Conservation (phyloP, 495 filamentous ascomycete genomes). For the Talaromyces thailandensis region DNA sequence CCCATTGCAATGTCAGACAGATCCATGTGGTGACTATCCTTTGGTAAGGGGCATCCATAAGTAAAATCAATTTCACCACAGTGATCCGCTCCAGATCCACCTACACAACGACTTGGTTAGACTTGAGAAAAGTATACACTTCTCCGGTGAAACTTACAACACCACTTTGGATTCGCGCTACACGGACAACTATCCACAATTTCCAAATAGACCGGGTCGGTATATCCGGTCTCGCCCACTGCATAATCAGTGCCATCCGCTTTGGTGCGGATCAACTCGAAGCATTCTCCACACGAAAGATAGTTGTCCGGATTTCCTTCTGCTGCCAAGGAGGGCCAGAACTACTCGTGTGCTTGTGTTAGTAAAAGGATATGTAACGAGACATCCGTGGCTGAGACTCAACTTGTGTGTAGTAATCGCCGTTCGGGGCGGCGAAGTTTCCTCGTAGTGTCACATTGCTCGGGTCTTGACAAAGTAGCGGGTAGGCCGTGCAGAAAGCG, state of each 20-base stretch:
- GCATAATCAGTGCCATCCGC: neutral
- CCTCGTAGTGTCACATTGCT: neutral
- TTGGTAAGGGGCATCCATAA: neutral
- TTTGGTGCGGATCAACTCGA: neutral
- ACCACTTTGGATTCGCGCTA: neutral
- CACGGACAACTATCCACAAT: slow-evolving; percentile 1
- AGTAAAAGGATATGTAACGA: neutral
- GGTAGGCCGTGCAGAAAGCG: slow-evolving; percentile 1
- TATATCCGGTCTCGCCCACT: neutral
- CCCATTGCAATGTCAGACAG: neutral
- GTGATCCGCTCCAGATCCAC: neutral
- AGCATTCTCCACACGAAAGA: slow-evolving; percentile 1
- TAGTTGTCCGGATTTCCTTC: neutral
- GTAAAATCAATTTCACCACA: neutral
- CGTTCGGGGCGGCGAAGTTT: neutral
- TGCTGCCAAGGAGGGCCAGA: neutral
- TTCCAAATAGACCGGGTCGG: neutral
- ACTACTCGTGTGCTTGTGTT: neutral
- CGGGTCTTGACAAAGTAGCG: neutral
- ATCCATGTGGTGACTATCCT: neutral
- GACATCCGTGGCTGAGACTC: neutral
- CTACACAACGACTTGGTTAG: neutral
- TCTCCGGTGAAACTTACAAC: neutral
- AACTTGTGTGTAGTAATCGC: slow-evolving; percentile 3
- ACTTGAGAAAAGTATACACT: too few species aligned